phyloP scores from a whole-genome alignment of 2,329 filamentous ascomycete species.

The Leptographium flavum region DNA sequence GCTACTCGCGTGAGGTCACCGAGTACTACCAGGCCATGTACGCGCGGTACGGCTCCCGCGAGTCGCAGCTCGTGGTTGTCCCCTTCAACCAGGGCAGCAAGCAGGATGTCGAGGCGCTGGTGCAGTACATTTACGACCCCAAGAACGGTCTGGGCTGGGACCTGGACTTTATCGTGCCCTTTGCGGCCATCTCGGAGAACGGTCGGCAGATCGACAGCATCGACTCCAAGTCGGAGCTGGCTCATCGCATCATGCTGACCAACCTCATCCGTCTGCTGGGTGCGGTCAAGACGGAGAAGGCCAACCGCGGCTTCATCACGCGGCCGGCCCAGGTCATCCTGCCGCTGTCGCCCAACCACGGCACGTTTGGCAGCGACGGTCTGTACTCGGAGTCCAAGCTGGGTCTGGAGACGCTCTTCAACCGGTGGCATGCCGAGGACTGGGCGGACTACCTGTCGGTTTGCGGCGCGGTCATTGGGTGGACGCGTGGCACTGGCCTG shows the following conservation, averaged over 20 bases:
- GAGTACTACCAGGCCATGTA: conserved; percentile 99
- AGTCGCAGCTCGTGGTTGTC: conserved; percentile 92
- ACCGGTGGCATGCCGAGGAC: conserved; percentile 93
- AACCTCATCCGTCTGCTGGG: conserved; percentile 88
- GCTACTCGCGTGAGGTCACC: conserved; percentile 92
- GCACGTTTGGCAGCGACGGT: conserved; percentile 94
- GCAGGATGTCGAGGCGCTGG: conserved; percentile 86
- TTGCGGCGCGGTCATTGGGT: conserved; percentile 95
- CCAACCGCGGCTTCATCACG: conserved; percentile 77
- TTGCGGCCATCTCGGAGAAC: conserved; percentile 94
- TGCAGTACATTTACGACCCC: conserved; percentile 91
- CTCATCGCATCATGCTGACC: conserved; percentile 97
- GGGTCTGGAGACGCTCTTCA: conserved; percentile 92
- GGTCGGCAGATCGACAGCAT: conserved; percentile 94
- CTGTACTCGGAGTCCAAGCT: conserved; percentile 95
- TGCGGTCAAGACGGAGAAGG: conserved; percentile 81
- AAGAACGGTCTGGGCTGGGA: conserved; percentile 98
- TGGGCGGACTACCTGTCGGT: conserved; percentile 98
- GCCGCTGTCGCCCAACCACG: conserved; percentile 92
- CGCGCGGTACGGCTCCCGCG: conserved; percentile 79
- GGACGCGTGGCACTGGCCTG: conserved; percentile 94
- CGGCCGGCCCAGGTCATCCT: conserved; percentile 93
- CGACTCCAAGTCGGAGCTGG: conserved; percentile 94
- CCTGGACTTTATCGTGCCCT: conserved; percentile 88
- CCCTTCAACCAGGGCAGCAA: conserved; percentile 99